Percentiles rank a stretch among this genome's conserved stretches.
Conservation (phyloP, 768 basidiomycete genomes). For the Amanita rubescens region DNA sequence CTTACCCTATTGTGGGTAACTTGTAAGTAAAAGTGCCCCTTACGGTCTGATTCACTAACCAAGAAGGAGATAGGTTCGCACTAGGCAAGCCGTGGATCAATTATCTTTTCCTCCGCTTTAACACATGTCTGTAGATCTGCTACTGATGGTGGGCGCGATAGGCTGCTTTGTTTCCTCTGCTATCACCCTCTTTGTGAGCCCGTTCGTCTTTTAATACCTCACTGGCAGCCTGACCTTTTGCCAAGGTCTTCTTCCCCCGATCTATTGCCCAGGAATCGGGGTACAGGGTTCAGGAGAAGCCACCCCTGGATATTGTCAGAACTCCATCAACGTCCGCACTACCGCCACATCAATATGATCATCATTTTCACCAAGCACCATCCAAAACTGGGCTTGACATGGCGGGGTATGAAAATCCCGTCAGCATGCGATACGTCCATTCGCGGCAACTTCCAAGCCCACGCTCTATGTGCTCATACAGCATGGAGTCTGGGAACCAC, state of each 20-base stretch:
- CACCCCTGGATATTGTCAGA: conserved; percentile 22
- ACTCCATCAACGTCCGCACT: conserved; percentile 6
- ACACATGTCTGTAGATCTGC: conserved; percentile 46
- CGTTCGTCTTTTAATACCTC: not conserved
- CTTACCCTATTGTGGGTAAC: conserved; percentile 43
- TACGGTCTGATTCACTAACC: not conserved
- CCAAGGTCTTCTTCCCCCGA: conserved; percentile 72
- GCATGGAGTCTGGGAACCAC: conserved; percentile 1
- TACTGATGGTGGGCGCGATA: conserved; percentile 63
- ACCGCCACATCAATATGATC: not conserved
- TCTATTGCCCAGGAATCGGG: conserved; percentile 60
- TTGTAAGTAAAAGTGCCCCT: conserved; percentile 36
- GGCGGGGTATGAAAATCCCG: not conserved
- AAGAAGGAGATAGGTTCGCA: conserved; percentile 41
- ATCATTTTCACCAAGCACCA: not conserved
- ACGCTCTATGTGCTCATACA: not conserved
- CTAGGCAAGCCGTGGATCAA: conserved; percentile 34
- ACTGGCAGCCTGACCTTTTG: conserved; percentile 2
- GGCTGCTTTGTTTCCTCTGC: conserved; percentile 76
- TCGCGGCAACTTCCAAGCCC: not conserved
- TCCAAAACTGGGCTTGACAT: conserved; percentile 1
- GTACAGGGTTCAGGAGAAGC: conserved; percentile 39
- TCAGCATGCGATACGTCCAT: not conserved
- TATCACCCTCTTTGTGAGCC: conserved; percentile 67
- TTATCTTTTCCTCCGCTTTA: conserved; percentile 3